phyloP scores from a whole-genome alignment of 2,329 filamentous ascomycete genomes.

The Sphaerulina vaccinii region DNA sequence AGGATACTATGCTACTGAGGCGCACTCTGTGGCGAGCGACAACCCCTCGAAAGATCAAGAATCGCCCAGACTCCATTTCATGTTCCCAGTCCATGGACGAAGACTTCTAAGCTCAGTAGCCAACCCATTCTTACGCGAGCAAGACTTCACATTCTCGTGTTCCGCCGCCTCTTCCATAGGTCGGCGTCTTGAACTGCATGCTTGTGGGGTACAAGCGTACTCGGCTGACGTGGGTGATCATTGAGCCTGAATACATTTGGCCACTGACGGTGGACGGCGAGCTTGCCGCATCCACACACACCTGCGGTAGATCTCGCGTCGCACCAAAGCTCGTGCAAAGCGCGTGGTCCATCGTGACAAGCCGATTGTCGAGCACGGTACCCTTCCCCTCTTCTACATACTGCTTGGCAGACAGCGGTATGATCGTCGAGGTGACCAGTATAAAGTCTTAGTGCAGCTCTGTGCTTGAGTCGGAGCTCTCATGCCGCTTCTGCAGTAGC shows the following conservation, averaged over 20 bases:
- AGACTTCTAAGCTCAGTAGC: conserved; percentile 11
- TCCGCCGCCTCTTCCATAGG: not conserved
- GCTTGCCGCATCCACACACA: conserved; percentile 3
- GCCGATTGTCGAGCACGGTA: conserved; percentile 10
- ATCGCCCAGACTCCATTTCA: too few relatives aligned
- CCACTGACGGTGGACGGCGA: not conserved
- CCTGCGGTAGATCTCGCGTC: conserved; percentile 12
- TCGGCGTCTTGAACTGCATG: conserved; percentile 4
- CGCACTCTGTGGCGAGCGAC: too few relatives aligned
- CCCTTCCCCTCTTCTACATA: conserved; percentile 18
- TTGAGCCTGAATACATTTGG: conserved; percentile 16
- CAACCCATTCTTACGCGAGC: conserved; percentile 9
- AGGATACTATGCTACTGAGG: not conserved
- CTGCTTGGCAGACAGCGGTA: conserved; percentile 5
- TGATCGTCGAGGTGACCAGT: conserved; percentile 1
- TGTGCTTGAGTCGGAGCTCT: not conserved
- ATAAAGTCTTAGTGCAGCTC: conserved; percentile 4
- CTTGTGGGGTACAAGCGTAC: conserved; percentile 9
- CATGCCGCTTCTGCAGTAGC: not conserved
- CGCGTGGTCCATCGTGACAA: conserved; percentile 17
- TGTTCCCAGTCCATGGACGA: too few relatives aligned
- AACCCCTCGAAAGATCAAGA: too few relatives aligned
- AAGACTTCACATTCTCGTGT: not conserved
- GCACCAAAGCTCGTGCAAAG: conserved; percentile 10
- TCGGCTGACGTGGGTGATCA: conserved; percentile 16